Base-by-base conservation (phyloP, 805 yeast genomes). In the Yarrowia phangngaensis region DNA sequence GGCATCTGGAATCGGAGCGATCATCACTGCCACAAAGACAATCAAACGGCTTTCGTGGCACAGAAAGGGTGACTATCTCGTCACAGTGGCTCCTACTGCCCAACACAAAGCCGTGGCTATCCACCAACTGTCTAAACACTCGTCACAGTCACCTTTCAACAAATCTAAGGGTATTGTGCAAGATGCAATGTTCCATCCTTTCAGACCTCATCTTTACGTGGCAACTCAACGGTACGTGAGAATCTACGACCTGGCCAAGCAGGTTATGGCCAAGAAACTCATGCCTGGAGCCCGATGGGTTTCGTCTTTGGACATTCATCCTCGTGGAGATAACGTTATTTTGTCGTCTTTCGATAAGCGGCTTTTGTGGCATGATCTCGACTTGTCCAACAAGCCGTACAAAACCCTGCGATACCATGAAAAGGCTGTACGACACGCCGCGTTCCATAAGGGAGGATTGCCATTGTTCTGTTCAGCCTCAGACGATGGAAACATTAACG, bases 131-230 rank as follows among this genome's bases (percentile, higher is more conserved):
- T 87, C 97, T 3, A 87, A 87, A 67, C 97, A 92, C 69, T 74
- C 83, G 53, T 82, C 97, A 13, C 98, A 92, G 70, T 84, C 95
- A 8, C 98, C 98, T 53, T 92, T 92, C 78, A 76, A 80, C 57
- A 86, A 86, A 66, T 78, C 95, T 26, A 85, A 85, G 70, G 98
- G 98, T 56, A 82, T 90, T 54, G 82, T 89, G 35, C 88, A 88
- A 82, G 95, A 88, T 64, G 97, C 95, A 54, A 84, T 83, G 66
- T 92, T 92, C 79, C 98, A 92, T 67, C 98, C 98, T 22, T 82
- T 84, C 70, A 82, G 85, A 61, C 98, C 98, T 17, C 94, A 86
- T 63, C 73, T 92, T 54, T 84, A 85, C 60, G 97, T 92, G 43
- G 88, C 90, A 58, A 84, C 96, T 8, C 98, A 92, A 70, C 77